These are phyloP conservation scores for Clitocybe nebularis DNA, from an alignment of 1,284 basidiomycete genomes.

Conservation along the genomic window DNA sequence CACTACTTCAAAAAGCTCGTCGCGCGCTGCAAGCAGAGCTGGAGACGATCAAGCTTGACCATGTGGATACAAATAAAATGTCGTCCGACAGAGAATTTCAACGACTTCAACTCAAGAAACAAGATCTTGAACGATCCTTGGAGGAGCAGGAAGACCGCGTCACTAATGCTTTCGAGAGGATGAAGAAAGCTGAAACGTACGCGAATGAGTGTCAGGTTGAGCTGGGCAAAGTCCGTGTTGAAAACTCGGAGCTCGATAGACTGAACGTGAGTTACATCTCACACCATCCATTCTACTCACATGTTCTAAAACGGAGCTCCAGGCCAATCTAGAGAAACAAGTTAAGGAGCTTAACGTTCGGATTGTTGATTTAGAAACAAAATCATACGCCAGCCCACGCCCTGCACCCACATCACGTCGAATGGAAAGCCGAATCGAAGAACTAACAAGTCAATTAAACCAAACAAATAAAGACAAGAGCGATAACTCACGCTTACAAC, in stretches of 20 bases:
- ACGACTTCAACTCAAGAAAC: constrained; percentile 71
- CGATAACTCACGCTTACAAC: constrained; percentile 43
- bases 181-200: constrained; percentile 77
- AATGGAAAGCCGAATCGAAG: constrained; percentile 66
- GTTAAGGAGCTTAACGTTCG: constrained; percentile 78
- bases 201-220: constrained; percentile 74
- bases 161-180: constrained; percentile 65
- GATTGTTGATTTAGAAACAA: constrained; percentile 79
- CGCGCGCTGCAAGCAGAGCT: constrained; percentile 76
- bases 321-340: constrained; percentile 82
- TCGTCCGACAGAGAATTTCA: constrained; percentile 74
- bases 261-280: constrained; percentile 55
- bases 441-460: constrained; percentile 61
- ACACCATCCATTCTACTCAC: not conserved
- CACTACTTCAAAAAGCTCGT: constrained; percentile 79
- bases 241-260: constrained; percentile 76
- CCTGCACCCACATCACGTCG: constrained; percentile 51
- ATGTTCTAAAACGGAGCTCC: constrained; percentile 7
- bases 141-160: constrained; percentile 78
- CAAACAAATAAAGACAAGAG: constrained; percentile 47
- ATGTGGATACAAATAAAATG: constrained; percentile 66
- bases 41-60: constrained; percentile 74
- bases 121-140: constrained; percentile 73
- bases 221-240: constrained; percentile 68
- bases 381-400: constrained; percentile 64